These are phyloP conservation scores for Hordeum vulgare DNA, from an alignment of 176 grass and related monocot species.

Conservation along the genomic window DNA sequence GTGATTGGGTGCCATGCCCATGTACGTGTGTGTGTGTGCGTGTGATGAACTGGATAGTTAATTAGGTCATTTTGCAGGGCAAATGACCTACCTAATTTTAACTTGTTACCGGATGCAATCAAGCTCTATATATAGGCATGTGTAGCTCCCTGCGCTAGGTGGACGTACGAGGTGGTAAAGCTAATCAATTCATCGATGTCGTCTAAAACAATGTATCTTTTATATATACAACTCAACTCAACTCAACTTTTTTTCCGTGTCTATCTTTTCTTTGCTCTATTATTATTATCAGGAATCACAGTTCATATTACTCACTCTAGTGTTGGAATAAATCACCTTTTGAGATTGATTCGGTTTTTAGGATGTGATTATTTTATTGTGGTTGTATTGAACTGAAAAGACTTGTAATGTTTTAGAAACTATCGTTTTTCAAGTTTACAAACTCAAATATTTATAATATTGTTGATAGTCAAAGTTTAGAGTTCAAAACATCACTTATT, in stretches of 20 bases:
- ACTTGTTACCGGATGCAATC: background rate
- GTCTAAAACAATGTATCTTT: background rate
- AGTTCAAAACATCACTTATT: too few relatives aligned
- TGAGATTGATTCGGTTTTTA: background rate
- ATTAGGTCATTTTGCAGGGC: background rate
- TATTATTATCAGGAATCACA: background rate
- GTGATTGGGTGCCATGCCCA: background rate
- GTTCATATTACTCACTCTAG: background rate
- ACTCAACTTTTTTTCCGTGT: background rate
- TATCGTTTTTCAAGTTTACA: too few relatives aligned
- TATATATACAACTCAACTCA: background rate
- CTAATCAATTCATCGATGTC: background rate
- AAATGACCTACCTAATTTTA: background rate
- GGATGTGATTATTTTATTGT: too few relatives aligned
- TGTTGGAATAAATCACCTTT: background rate
- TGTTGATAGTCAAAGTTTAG: too few relatives aligned
- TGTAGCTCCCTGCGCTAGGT: background rate
- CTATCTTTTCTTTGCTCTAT: background rate
- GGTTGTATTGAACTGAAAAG: too few relatives aligned
- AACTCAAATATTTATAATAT: too few relatives aligned
- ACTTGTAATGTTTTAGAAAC: too few relatives aligned
- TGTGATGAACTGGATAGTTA: background rate
- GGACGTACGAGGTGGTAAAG: background rate
- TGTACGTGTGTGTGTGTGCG: background rate
- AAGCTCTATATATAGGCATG: background rate